Conservation (phyloP, 768 basidiomycete genomes). For the Panellus pusillus region DNA sequence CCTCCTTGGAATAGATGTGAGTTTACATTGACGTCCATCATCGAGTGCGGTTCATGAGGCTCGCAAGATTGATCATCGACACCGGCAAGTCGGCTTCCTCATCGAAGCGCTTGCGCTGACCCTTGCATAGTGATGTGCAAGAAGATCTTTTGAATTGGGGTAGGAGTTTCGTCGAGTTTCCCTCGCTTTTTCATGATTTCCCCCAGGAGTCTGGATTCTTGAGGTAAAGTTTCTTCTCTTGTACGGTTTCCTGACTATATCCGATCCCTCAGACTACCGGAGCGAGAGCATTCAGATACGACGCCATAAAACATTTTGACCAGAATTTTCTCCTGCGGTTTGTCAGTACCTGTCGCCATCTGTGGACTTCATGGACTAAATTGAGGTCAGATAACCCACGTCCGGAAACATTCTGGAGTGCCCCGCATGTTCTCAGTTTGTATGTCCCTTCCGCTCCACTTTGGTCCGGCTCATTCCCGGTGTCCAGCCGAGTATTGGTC, state of each 20-base stretch:
- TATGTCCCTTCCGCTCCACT: conserved; percentile 26
- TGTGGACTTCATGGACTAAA: background rate
- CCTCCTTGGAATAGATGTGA: conserved; percentile 71
- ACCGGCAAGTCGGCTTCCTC: conserved; percentile 42
- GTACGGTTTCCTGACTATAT: background rate
- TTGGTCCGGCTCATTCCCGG: conserved; percentile 1
- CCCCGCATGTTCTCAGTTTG: conserved; percentile 59
- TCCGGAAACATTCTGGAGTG: conserved; percentile 44
- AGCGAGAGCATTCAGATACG: conserved; percentile 77
- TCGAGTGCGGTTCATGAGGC: background rate
- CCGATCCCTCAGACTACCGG: conserved; percentile 54
- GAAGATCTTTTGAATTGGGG: conserved; percentile 79
- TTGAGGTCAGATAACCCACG: conserved; percentile 47
- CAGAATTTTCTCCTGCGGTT: conserved; percentile 65
- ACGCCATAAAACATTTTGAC: conserved; percentile 92
- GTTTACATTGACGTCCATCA: conserved; percentile 20
- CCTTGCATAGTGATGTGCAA: conserved; percentile 48
- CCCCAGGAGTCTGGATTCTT: conserved; percentile 4
- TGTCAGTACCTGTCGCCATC: conserved; percentile 41
- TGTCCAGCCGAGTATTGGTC: conserved; percentile 83
- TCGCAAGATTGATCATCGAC: conserved; percentile 77
- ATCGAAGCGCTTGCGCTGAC: background rate
- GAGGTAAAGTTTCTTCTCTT: conserved; percentile 4
- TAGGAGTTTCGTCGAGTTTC: conserved; percentile 62
- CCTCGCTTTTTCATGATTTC: conserved; percentile 10